Evolutionary conservation across 179 eudicot species (phyloP), one percentile per base, ranked within the genome.

Genomic region (Nepenthes alata): DNA sequence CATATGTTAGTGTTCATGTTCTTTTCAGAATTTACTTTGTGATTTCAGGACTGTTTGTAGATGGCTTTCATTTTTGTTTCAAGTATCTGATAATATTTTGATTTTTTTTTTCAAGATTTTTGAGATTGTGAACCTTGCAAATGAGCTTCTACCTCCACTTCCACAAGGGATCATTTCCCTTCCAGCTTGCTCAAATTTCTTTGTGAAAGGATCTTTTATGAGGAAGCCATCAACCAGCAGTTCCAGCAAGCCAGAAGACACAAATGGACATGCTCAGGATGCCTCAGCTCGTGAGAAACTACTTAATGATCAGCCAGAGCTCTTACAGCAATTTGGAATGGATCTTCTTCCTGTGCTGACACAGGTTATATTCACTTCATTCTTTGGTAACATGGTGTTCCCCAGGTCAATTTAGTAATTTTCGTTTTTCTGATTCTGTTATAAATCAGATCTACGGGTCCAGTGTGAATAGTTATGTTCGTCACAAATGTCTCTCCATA

Each of bases 81-180:
- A 0, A 25, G 41, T 5, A n/a, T 41, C 62, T 59, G 35, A 41
- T 59, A 5, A 59, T 6, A 3, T 65, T 34, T 58, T 50, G 39
- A 37, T 62, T 6, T 56, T 44, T 34, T 37, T 45, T 71, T 0
- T 25, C 25, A 25, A 94, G 99, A 84, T 94, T 72, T 90, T 82
- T 77, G 99, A 94, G 84, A 88, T 94, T 59, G 88, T 94, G 82
- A 94, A 87, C 83, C 84, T 94, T 62, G 89, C 97, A 80, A 91
- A 94, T 59, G 97, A 94, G 85, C 96, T 94, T 74, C 97, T 94
- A 69, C 99, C 99, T 25, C 88, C 96, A 16, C 82, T 94, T 63
- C 97, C 99, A 1, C 86, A 81, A 80, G 99, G 99, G 69, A 87
- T 75, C 5, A 83, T 94, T 14, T 79, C 95, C 53, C 89, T 94